A percentile compares a stretch with the other conserved stretches of the same genome.
Conservation (phyloP, 768 basidiomycete species). For the Russula griseocarnosa region DNA sequence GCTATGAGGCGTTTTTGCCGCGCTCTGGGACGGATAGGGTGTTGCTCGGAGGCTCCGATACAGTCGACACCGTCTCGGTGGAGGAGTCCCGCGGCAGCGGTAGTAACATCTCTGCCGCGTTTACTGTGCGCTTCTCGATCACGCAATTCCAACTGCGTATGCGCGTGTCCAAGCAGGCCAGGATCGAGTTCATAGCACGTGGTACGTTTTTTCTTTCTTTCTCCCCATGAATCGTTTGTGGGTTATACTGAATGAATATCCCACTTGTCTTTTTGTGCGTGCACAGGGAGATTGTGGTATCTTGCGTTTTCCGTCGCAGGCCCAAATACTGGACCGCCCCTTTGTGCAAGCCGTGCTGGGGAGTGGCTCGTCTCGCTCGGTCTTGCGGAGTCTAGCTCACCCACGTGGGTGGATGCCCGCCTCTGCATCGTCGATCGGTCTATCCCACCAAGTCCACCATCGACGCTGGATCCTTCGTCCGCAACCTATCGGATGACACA, state of each 20-base stretch:
- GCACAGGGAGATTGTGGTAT: constrained; percentile 25
- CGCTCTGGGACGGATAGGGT: constrained; percentile 52
- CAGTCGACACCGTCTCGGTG: constrained; percentile 50
- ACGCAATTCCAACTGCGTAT: constrained; percentile 68
- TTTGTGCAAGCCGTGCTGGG: background rate
- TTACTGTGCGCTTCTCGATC: constrained; percentile 49
- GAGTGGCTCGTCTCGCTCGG: constrained; percentile 26
- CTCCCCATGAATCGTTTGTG: background rate
- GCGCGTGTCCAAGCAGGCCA: constrained; percentile 52
- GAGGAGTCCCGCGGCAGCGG: constrained; percentile 48
- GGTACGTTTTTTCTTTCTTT: constrained; percentile 34
- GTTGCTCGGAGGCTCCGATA: constrained; percentile 32
- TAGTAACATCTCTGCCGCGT: constrained; percentile 38
- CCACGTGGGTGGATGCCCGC: constrained; percentile 21
- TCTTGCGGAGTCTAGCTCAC: constrained; percentile 16
- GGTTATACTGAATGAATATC: background rate
- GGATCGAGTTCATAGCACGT: constrained; percentile 63
- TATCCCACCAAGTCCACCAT: background rate
- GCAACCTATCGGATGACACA: background rate
- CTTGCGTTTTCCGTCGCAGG: constrained; percentile 18
- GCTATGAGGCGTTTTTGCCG: constrained; percentile 45
- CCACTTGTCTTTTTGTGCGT: background rate
- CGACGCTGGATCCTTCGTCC: background rate
- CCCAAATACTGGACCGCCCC: background rate
- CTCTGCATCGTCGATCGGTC: constrained; percentile 16